phyloP scores from a whole-genome alignment of 169 alveolate genomes.

The Plasmodium yoelii region DNA sequence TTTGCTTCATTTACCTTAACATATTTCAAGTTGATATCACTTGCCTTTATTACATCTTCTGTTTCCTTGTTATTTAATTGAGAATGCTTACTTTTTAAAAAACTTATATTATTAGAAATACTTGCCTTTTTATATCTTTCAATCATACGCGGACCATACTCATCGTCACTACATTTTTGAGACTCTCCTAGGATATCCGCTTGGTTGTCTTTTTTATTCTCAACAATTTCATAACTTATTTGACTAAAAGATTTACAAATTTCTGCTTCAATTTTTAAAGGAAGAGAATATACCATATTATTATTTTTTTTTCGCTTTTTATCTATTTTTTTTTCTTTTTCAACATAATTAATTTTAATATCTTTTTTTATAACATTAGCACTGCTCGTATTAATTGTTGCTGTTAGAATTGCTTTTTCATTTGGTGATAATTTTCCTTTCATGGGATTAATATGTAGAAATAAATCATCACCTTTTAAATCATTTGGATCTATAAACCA shows the following conservation, averaged over 20 bases:
- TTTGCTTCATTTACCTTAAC: conserved; percentile 50
- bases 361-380: conserved; percentile 23
- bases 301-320: conserved; percentile 17
- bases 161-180: neutral
- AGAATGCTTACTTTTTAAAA: conserved; percentile 7
- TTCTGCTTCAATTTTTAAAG: conserved; percentile 35
- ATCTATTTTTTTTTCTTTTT: conserved; percentile 12
- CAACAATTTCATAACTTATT: conserved; percentile 27
- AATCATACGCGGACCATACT: neutral
- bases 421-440: conserved; percentile 37
- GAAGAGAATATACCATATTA: conserved; percentile 3
- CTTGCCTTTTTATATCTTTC: neutral
- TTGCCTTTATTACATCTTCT: conserved; percentile 13
- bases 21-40: conserved; percentile 40
- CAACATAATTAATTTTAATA: conserved; percentile 51
- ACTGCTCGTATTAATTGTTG: conserved; percentile 25
- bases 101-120: neutral
- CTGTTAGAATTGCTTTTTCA: conserved; percentile 46
- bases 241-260: conserved; percentile 56
- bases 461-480: conserved; percentile 7
- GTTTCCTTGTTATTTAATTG: neutral
- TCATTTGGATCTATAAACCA: conserved; percentile 61
- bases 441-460: conserved; percentile 24
- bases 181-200: conserved; percentile 2
- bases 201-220: conserved; percentile 13